Evolutionary conservation across 495 filamentous ascomycete species (phyloP).

Genomic region (Tuber melanosporum): DNA sequence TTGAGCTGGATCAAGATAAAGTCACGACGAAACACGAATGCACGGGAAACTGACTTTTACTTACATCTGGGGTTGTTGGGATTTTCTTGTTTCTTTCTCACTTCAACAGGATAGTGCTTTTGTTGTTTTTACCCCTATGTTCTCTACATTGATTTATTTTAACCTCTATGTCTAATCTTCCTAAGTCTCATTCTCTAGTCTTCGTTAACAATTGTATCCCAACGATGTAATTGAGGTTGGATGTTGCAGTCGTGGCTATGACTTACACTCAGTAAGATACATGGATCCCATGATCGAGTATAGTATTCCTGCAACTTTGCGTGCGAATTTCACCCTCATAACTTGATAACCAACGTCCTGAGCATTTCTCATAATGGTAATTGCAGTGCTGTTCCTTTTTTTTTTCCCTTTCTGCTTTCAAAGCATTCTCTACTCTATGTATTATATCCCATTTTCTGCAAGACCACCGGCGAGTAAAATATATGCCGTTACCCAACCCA

Average conservation of each 20-base stretch:
- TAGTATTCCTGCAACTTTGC: neutral
- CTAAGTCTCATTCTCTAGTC: slow-evolving; percentile 13
- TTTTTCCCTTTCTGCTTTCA: neutral
- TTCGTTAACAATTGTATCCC: slow-evolving; percentile 18
- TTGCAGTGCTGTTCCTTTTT: neutral
- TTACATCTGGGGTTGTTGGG: slow-evolving; percentile 39
- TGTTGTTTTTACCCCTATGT: slow-evolving; percentile 40
- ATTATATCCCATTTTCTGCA: neutral
- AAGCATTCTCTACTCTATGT: neutral
- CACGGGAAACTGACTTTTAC: slow-evolving; percentile 40
- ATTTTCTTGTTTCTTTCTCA: slow-evolving; percentile 42
- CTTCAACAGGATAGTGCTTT: slow-evolving; percentile 39
- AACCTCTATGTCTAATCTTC: slow-evolving; percentile 27
- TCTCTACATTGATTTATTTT: slow-evolving; percentile 20
- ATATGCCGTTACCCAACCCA: slow-evolving; percentile 3
- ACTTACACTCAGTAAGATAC: slow-evolving; percentile 12
- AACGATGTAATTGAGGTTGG: neutral
- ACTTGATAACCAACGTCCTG: neutral
- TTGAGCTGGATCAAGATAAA: slow-evolving; percentile 37
- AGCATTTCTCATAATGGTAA: neutral
- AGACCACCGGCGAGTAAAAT: neutral
- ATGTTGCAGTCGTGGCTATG: slow-evolving; percentile 9
- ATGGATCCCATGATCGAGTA: neutral
- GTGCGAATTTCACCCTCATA: neutral
- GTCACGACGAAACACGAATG: slow-evolving; percentile 44